phyloP scores from a whole-genome alignment of 768 basidiomycete species.

The Collybia nuda region DNA sequence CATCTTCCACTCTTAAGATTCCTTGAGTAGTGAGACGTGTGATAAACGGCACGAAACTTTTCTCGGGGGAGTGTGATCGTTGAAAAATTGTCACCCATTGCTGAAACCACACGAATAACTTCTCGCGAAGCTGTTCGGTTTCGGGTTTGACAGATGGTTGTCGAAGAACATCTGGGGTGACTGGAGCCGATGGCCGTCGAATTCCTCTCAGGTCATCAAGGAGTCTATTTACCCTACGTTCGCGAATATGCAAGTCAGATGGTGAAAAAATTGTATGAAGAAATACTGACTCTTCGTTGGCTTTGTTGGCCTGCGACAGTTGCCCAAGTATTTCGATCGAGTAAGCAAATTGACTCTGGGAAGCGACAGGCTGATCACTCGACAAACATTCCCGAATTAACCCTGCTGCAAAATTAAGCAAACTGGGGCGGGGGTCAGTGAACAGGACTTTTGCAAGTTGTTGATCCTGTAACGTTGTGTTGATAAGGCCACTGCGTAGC shows the following conservation, averaged over 20 bases:
- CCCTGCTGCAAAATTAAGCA: conserved; percentile 80
- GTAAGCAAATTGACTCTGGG: conserved; percentile 76
- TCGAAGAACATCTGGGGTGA: conserved; percentile 36
- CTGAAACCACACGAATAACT: conserved; percentile 79
- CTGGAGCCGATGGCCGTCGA: conserved; percentile 44
- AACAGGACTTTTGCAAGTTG: conserved; percentile 85
- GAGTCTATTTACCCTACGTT: conserved; percentile 60
- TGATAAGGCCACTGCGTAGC: conserved; percentile 80
- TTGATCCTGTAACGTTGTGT: conserved; percentile 76
- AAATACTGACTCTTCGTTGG: conserved; percentile 79
- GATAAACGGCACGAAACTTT: conserved; percentile 94
- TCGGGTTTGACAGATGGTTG: conserved; percentile 64
- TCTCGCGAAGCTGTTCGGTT: conserved; percentile 73
- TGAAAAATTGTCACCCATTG: conserved; percentile 98
- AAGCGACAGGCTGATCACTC: conserved; percentile 75
- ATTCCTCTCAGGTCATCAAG: conserved; percentile 82
- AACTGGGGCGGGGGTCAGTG: conserved; percentile 71
- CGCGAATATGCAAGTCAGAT: conserved; percentile 5
- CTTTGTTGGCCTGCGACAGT: conserved; percentile 70
- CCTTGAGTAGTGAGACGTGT: conserved; percentile 97
- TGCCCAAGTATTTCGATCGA: conserved; percentile 81
- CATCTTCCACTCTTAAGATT: conserved; percentile 92
- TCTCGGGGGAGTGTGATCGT: conserved; percentile 86
- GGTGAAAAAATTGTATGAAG: background rate
- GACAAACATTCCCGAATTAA: conserved; percentile 87